Base-by-base conservation (phyloP, 306 rosid species). In the Psophocarpus tetragonolobus region DNA sequence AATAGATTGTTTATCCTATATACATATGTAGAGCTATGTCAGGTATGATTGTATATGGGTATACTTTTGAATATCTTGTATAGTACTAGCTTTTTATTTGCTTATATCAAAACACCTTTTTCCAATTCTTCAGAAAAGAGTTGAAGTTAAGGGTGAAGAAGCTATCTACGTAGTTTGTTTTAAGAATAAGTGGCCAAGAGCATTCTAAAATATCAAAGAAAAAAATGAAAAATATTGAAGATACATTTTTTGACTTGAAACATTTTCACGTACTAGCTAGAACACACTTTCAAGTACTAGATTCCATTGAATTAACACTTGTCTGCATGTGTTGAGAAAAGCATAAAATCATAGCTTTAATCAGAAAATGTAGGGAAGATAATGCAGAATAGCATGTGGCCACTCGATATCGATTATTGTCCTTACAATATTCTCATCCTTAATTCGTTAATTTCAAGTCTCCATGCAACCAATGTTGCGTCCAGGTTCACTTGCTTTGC, bases 401-500 rank as follows among this genome's bases (percentile, higher is more conserved):
- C 84, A 69, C 77, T 75, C 76, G 66, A 63, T 35, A 26, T 60
- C 36, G 48, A 26, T 12, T 67, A 26, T 12, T 67, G 66, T 79
- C 45, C 45, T 35, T 17, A 4, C 15, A 47, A 61, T 84, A 84
- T 84, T 84, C 87, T 80, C 42, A 56, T 21, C 27, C 21, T 67
- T 11, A 17, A 69, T 66, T 11, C n/a, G n/a, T n/a, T n/a, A n/a
- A n/a, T n/a, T n/a, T n/a, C 26, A 12, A 71, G 24, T 61, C 67
- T 38, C 81, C 51, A n/a, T 71, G 20, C n/a, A 21, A 30, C 80
- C 81, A 78, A 72, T 67, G 71, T 71, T 75, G 73, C 81, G 87
- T 85, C 89, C 44, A 83, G 86, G 77, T 88, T 88, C 91, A 88
- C 68, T 42, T 17, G 1, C 65, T 72, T 42, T 17, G 1, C 65